Evolutionary conservation across 2,329 filamentous ascomycete species (phyloP), one percentile per base, ranked within the genome.

Genomic region (Fusarium sp.): DNA sequence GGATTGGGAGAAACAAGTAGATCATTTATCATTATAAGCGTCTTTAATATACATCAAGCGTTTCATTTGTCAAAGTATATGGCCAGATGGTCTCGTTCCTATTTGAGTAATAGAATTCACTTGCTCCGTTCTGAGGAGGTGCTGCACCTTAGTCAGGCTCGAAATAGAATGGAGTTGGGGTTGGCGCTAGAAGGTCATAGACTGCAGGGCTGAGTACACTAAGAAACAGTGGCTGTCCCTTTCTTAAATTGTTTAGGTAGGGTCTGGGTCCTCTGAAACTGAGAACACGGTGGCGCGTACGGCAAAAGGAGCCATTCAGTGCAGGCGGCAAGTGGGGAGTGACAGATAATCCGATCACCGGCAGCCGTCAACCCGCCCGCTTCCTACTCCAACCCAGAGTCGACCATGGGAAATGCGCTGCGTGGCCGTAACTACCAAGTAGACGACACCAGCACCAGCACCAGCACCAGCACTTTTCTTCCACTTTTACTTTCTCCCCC

Each of bases 241-340:
- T 66, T 63, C 55, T 66, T 64, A 67, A 65, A 71, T 64, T 73
- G 70, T 58, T 46, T 46, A 46, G 44, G 44, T 27, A 27, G 19
- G 25, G 25, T 45, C 52, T 46, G 9, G 19, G 25, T 49, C 46
- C 64, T 37, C 41, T 60, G 61, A 37, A 51, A 37, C 55, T 73
- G 77, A 76, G 79, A 80, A 81, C 79, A 81, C 79, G 56, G 79
- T 81, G 79, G 79, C 79, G 79, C 75, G 70, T 77, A 73, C 68
- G 63, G 73, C 46, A 33, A 60, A 60, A 72, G 46, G 68, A 51
- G 58, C 71, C 69, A 73, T 60, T 56, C 52, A 49, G 56, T 57
- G 56, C 35, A 73, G 58, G 69, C 54, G 73, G 69, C 69, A 74
- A 60, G 70, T 66, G 73, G 73, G 75, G 74, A 75, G 62, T 65